A percentile compares a stretch with the other conserved stretches of the same genome.
phyloP scores from a whole-genome alignment of 2,329 filamentous ascomycete genomes.

The Alternaria panax region DNA sequence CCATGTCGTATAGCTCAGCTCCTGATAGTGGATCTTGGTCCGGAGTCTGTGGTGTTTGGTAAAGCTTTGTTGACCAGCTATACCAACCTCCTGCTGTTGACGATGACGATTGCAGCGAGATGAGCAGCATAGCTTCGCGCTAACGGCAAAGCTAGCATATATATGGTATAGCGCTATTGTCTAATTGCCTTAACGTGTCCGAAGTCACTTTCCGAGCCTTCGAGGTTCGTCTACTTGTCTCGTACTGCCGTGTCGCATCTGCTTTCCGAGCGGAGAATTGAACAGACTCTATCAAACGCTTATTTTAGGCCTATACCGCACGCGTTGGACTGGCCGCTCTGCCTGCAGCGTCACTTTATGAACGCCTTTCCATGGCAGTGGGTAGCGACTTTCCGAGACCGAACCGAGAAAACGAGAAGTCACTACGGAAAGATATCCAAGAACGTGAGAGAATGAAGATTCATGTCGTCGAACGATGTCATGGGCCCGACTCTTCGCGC shows the following conservation, averaged over 20 bases:
- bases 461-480: neutral
- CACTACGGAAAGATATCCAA: too few relatives aligned
- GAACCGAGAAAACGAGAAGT: neutral
- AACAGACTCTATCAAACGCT: neutral
- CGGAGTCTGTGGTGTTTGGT: neutral
- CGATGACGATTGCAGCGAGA: neutral
- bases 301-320: neutral
- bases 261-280: neutral
- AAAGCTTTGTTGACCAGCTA: neutral
- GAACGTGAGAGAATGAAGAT: neutral
- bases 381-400: neutral
- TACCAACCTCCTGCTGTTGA: neutral
- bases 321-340: neutral
- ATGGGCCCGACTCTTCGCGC: neutral
- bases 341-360: neutral
- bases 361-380: too few relatives aligned
- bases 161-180: neutral
- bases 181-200: too few relatives aligned
- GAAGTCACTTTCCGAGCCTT: neutral
- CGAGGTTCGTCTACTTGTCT: neutral
- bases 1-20: neutral
- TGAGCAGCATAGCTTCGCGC: neutral
- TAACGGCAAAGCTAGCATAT: neutral
- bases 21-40: neutral
- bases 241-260: neutral